phyloP scores from a whole-genome alignment of 768 basidiomycete species.

The Thelephora ganbajun region DNA sequence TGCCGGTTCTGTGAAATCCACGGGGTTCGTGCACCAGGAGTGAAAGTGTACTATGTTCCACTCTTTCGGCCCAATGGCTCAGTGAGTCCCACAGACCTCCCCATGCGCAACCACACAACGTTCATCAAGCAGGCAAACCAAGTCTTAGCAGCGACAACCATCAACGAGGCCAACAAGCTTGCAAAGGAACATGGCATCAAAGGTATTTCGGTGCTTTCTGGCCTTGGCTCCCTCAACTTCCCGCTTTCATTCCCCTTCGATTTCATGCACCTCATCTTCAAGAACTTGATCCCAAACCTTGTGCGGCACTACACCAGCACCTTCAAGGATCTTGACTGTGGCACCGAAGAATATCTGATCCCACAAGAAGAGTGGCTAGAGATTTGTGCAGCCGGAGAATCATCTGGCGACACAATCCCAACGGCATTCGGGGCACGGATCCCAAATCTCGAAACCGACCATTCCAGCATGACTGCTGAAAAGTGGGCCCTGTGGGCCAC shows the following conservation, averaged over 20 bases:
- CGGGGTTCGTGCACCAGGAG: slow-evolving; percentile 12
- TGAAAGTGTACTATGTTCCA: slow-evolving; percentile 17
- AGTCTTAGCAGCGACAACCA: slow-evolving; percentile 14
- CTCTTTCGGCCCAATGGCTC: slow-evolving; percentile 13
- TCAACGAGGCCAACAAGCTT: slow-evolving; percentile 11
- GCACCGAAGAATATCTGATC: slow-evolving; percentile 17
- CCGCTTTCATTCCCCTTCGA: slow-evolving; percentile 30
- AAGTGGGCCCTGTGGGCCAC: slow-evolving; percentile 25
- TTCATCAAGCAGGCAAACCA: slow-evolving; percentile 13
- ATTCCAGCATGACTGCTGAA: slow-evolving; percentile 21
- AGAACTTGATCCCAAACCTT: slow-evolving; percentile 29
- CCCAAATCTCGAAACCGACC: slow-evolving; percentile 20
- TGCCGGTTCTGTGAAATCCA: slow-evolving; percentile 25
- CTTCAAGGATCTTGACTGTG: slow-evolving; percentile 25
- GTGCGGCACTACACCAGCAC: slow-evolving; percentile 24
- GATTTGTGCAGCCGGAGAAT: slow-evolving; percentile 20
- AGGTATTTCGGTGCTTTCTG: slow-evolving; percentile 17
- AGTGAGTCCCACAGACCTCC: slow-evolving; percentile 15
- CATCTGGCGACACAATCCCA: slow-evolving; percentile 24
- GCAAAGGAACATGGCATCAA: slow-evolving; percentile 22
- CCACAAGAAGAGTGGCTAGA: slow-evolving; percentile 22
- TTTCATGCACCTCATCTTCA: slow-evolving; percentile 35
- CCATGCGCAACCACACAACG: slow-evolving; percentile 18
- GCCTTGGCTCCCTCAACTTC: slow-evolving; percentile 21
- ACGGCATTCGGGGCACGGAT: slow-evolving; percentile 21